phyloP scores from a whole-genome alignment of 2,329 filamentous ascomycete species.

The Hypoxylon sp. region DNA sequence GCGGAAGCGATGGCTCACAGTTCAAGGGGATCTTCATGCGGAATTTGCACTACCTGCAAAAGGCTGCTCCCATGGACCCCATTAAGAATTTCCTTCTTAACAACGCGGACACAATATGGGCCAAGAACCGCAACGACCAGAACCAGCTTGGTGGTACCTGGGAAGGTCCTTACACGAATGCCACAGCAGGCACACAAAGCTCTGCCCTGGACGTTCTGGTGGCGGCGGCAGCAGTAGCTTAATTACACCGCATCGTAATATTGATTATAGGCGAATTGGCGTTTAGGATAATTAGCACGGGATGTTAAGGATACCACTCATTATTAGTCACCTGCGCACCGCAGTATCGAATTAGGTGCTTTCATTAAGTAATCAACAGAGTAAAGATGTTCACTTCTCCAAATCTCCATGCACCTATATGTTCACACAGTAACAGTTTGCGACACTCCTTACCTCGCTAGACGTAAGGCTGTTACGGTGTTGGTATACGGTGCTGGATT shows the following conservation, averaged over 20 bases:
- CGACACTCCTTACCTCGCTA: slow-evolving; percentile 29
- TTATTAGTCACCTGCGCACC: slow-evolving; percentile 39
- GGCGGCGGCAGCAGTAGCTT: slow-evolving; percentile 51
- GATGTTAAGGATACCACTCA: slow-evolving; percentile 40
- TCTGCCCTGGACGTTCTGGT: slow-evolving; percentile 53
- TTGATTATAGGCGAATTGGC: slow-evolving; percentile 39
- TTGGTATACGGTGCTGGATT: slow-evolving; percentile 27
- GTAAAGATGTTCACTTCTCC: slow-evolving; percentile 35
- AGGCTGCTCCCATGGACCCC: slow-evolving; percentile 60
- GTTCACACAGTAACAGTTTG: slow-evolving; percentile 10
- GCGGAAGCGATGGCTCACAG: slow-evolving; percentile 67
- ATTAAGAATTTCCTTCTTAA: slow-evolving; percentile 59
- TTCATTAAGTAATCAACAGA: slow-evolving; percentile 34
- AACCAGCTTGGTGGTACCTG: slow-evolving; percentile 53
- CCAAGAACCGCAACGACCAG: slow-evolving; percentile 54
- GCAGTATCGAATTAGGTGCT: slow-evolving; percentile 29
- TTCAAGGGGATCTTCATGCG: slow-evolving; percentile 81
- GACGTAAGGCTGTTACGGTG: slow-evolving; percentile 24
- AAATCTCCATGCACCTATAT: slow-evolving; percentile 6
- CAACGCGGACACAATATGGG: slow-evolving; percentile 57
- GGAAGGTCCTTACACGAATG: slow-evolving; percentile 51
- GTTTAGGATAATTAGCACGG: slow-evolving; percentile 36
- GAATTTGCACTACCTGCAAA: slow-evolving; percentile 71
- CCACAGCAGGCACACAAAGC: slow-evolving; percentile 51
- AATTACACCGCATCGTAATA: slow-evolving; percentile 25